A percentile compares a stretch with the other conserved stretches of the same genome.
Conservation (phyloP, 1,139 yeast species). For the Sugiyamaella sp. region DNA sequence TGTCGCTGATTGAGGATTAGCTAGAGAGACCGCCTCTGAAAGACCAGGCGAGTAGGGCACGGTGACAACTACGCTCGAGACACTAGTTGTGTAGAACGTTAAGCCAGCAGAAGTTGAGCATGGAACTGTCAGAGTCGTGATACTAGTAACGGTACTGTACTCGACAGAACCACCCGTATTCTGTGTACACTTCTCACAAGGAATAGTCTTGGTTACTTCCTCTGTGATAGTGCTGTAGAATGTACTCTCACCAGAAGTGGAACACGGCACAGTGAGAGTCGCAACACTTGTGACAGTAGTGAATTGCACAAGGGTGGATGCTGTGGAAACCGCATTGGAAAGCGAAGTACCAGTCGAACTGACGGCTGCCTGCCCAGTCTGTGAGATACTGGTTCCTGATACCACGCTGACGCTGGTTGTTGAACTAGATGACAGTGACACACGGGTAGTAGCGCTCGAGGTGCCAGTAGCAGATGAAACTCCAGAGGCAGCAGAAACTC, state of each 20-base stretch:
- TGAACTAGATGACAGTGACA: background rate
- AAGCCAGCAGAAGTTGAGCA: constrained; percentile 18
- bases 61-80: constrained; percentile 9
- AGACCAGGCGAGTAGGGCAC: constrained; percentile 18
- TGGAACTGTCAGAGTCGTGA: constrained; percentile 19
- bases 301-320: background rate
- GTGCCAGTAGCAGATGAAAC: background rate
- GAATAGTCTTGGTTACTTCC: constrained; percentile 15
- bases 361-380: no score
- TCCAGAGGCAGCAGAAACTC: background rate
- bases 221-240: constrained; percentile 15
- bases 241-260: constrained; percentile 15
- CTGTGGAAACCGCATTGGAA: background rate
- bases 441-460: background rate
- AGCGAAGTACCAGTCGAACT: background rate
- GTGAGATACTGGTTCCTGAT: no score
- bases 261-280: constrained; percentile 13
- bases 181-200: constrained; percentile 8
- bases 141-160: constrained; percentile 7
- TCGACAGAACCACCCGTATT: background rate
- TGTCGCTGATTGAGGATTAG: no score
- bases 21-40: no score
- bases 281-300: background rate
- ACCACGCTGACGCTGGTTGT: background rate
- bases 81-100: constrained; percentile 10